Conservation (phyloP, 805 yeast species). For the Starmera amethionina region DNA sequence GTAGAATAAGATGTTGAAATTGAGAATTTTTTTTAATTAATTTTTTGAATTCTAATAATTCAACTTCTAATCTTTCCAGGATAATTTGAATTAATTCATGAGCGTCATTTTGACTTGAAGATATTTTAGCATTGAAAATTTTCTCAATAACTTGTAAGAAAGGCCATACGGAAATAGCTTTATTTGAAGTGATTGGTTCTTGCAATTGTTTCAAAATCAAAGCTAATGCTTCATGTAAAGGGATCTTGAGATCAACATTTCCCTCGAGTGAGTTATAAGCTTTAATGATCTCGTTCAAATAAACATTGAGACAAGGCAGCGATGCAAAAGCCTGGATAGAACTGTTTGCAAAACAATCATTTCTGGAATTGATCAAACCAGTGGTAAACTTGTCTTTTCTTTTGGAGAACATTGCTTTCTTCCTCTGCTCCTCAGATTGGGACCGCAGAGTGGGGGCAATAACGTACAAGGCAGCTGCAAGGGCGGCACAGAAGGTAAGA, state of each 20-base stretch:
- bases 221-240: constrained; percentile 50
- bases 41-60: constrained; percentile 35
- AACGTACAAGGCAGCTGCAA: constrained; percentile 19
- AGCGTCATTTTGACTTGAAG: constrained; percentile 87
- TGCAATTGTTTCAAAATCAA: constrained; percentile 46
- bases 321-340: constrained; percentile 73
- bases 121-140: constrained; percentile 63
- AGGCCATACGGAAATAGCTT: constrained; percentile 68
- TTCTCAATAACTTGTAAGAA: constrained; percentile 63
- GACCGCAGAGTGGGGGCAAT: constrained; percentile 18
- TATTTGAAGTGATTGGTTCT: constrained; percentile 42
- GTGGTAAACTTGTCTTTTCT: constrained; percentile 71
- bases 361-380: constrained; percentile 72
- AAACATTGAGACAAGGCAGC: constrained; percentile 46
- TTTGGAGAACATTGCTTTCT: constrained; percentile 27
- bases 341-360: constrained; percentile 90
- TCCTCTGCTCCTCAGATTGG: constrained; percentile 11
- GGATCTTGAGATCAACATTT: constrained; percentile 27
- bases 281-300: constrained; percentile 31
- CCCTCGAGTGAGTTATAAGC: constrained; percentile 9
- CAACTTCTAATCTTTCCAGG: constrained; percentile 68
- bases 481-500: constrained; percentile 13
- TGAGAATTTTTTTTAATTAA: constrained; percentile 15
- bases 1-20: constrained; percentile 22
- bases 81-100: constrained; percentile 82